Percentiles rank a stretch among this genome's conserved stretches.
These are phyloP conservation scores for Phytophthora tentaculata DNA, from an alignment of 352 stramenopile genomes.

Conservation along the genomic window DNA sequence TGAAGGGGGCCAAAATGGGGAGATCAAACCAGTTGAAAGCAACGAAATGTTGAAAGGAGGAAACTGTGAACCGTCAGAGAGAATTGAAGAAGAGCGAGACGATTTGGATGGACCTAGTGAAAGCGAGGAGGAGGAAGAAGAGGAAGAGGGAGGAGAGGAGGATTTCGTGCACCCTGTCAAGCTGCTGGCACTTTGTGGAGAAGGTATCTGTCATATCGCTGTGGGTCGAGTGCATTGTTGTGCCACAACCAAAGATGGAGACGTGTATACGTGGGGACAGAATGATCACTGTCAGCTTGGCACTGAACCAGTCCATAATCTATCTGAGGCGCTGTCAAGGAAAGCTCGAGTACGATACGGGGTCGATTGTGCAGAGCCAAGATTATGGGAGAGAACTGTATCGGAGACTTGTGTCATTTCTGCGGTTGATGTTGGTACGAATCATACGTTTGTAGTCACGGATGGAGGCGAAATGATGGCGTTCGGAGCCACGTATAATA, in stretches of 20 bases:
- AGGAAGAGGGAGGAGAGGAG: slow-evolving; percentile 54
- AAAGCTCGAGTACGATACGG: slow-evolving; percentile 70
- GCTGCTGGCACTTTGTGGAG: slow-evolving; percentile 61
- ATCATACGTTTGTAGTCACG: slow-evolving; percentile 74
- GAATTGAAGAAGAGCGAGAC: slow-evolving; percentile 24
- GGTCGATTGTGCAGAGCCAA: slow-evolving; percentile 60
- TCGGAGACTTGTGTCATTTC: slow-evolving; percentile 60
- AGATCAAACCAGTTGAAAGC: too few relatives aligned
- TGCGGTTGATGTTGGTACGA: slow-evolving; percentile 69
- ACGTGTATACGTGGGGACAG: slow-evolving; percentile 86
- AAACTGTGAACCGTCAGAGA: slow-evolving; percentile 12
- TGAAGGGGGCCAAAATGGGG: slow-evolving; percentile 40
- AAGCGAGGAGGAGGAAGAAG: slow-evolving; percentile 21
- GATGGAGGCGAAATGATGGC: slow-evolving; percentile 57
- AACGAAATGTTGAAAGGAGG: slow-evolving; percentile 7
- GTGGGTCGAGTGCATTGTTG: slow-evolving; percentile 81
- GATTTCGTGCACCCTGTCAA: slow-evolving; percentile 80
- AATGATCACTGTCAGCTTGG: slow-evolving; percentile 86
- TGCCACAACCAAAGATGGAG: slow-evolving; percentile 76
- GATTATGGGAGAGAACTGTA: slow-evolving; percentile 75
- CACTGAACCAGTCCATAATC: slow-evolving; percentile 64
- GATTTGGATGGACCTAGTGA: slow-evolving; percentile 18
- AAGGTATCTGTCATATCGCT: slow-evolving; percentile 75
- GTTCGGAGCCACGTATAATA: slow-evolving; percentile 76
- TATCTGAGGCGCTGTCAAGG: slow-evolving; percentile 56